These are phyloP conservation scores for Seminavis robusta DNA, from an alignment of 108 stramenopile genomes.

Conservation along the genomic window DNA sequence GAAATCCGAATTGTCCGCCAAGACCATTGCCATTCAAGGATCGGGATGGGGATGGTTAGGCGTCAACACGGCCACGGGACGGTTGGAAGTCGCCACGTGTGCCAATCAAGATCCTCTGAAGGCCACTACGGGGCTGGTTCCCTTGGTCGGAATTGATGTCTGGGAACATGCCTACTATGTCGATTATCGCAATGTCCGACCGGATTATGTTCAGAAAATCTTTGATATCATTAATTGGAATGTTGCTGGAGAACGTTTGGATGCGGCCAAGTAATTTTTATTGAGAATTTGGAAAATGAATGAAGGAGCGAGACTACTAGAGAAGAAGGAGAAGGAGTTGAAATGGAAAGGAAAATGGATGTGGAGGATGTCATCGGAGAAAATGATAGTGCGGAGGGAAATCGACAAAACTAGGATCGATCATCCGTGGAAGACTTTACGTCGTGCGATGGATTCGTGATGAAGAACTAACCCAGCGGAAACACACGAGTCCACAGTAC, in stretches of 20 bases:
- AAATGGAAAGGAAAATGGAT: too few relatives aligned
- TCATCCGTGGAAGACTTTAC: too few relatives aligned
- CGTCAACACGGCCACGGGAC: constrained; percentile 50
- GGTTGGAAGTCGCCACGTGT: constrained; percentile 82
- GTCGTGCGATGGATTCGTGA: too few relatives aligned
- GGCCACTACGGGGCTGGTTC: constrained; percentile 96
- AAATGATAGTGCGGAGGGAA: too few relatives aligned
- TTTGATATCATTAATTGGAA: constrained; percentile 93
- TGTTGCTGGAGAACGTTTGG: constrained; percentile 69
- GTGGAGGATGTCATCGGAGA: too few relatives aligned
- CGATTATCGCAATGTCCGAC: constrained; percentile 95
- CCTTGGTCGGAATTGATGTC: constrained; percentile 97
- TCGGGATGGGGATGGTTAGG: constrained; percentile 99
- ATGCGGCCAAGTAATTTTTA: constrained; percentile 56
- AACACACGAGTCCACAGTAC: too few relatives aligned
- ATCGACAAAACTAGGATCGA: too few relatives aligned
- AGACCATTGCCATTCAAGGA: constrained; percentile 93
- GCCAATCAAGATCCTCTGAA: constrained; percentile 97
- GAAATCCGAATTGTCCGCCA: constrained; percentile 70
- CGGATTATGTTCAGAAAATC: constrained; percentile 93
- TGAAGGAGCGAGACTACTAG: too few relatives aligned
- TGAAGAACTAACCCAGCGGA: too few relatives aligned
- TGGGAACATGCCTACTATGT: constrained; percentile 95
- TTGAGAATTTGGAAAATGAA: too few relatives aligned
- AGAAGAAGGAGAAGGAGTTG: too few relatives aligned